Conservation (phyloP, 371 early-diverging fungal species). For the Circinella minor region DNA sequence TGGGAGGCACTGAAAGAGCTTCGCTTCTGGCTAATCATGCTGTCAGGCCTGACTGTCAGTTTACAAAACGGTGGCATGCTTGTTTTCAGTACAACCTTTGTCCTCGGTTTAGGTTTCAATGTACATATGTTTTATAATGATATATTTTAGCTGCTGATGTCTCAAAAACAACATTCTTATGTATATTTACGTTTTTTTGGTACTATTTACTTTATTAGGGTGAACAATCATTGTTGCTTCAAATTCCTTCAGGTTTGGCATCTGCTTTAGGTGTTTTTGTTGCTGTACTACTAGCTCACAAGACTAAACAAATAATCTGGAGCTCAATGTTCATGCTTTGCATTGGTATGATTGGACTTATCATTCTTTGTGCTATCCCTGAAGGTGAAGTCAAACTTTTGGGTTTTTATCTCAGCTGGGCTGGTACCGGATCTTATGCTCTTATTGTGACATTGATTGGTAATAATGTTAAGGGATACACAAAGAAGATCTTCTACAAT, state of each 20-base stretch:
- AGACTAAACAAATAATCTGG: slow-evolving; percentile 16
- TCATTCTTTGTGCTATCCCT: slow-evolving; percentile 35
- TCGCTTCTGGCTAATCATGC: slow-evolving; percentile 30
- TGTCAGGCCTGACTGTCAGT: slow-evolving; percentile 29
- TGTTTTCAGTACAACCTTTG: slow-evolving; percentile 30
- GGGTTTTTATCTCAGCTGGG: slow-evolving; percentile 33
- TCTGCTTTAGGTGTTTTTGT: slow-evolving; percentile 19
- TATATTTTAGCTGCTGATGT: background rate
- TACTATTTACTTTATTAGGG: slow-evolving; percentile 12
- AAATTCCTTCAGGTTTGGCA: slow-evolving; percentile 23
- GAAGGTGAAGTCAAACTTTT: slow-evolving; percentile 25
- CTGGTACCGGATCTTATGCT: slow-evolving; percentile 28
- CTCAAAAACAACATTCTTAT: background rate
- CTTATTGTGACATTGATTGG: slow-evolving; percentile 25
- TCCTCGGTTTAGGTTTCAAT: slow-evolving; percentile 32
- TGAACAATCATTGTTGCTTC: slow-evolving; percentile 25
- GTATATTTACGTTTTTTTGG: no score
- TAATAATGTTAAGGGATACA: slow-evolving; percentile 24
- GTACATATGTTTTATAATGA: slow-evolving; percentile 14
- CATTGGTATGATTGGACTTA: slow-evolving; percentile 24
- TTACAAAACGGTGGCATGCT: slow-evolving; percentile 42
- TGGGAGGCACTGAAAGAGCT: slow-evolving; percentile 35
- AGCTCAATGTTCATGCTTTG: slow-evolving; percentile 14
- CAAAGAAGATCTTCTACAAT: slow-evolving; percentile 28
- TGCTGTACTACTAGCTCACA: slow-evolving; percentile 9